These are phyloP conservation scores for Neopestalotiopsis sp. DNA, from an alignment of 2,329 filamentous ascomycete species.

Conservation along the genomic window DNA sequence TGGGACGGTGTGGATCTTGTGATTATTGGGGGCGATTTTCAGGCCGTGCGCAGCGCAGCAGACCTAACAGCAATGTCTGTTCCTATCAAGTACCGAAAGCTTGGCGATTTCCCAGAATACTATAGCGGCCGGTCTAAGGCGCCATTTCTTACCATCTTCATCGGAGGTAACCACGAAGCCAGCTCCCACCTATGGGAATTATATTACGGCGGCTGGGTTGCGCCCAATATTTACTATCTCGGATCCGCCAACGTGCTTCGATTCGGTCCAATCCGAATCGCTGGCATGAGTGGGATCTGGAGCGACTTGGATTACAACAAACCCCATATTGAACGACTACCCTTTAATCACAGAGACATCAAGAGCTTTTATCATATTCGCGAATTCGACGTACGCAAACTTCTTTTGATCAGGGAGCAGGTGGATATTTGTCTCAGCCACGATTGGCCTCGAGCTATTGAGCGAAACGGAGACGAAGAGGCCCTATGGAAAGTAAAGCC, in stretches of 20 bases:
- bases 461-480: slow-evolving; percentile 74
- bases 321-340: slow-evolving; percentile 83
- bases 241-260: slow-evolving; percentile 89
- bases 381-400: slow-evolving; percentile 86
- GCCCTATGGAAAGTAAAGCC: slow-evolving; percentile 76
- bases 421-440: slow-evolving; percentile 92
- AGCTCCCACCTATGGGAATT: slow-evolving; percentile 89
- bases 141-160: slow-evolving; percentile 89
- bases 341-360: slow-evolving; percentile 79
- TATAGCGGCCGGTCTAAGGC: slow-evolving; percentile 80
- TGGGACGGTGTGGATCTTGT: slow-evolving; percentile 88
- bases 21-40: slow-evolving; percentile 96
- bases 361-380: slow-evolving; percentile 88
- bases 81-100: slow-evolving; percentile 82
- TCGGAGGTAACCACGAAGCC: slow-evolving; percentile 95
- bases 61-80: slow-evolving; percentile 91
- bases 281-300: slow-evolving; percentile 92
- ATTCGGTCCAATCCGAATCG: slow-evolving; percentile 86
- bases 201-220: slow-evolving; percentile 96
- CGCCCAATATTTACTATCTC: slow-evolving; percentile 96
- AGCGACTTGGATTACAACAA: slow-evolving; percentile 88
- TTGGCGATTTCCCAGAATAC: slow-evolving; percentile 94
- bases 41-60: slow-evolving; percentile 87
- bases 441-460: slow-evolving; percentile 90
- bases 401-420: slow-evolving; percentile 81